A percentile compares a stretch with the other conserved stretches of the same genome.
phyloP scores from a whole-genome alignment of 2,329 filamentous ascomycete species.

The Phialophora tarda region DNA sequence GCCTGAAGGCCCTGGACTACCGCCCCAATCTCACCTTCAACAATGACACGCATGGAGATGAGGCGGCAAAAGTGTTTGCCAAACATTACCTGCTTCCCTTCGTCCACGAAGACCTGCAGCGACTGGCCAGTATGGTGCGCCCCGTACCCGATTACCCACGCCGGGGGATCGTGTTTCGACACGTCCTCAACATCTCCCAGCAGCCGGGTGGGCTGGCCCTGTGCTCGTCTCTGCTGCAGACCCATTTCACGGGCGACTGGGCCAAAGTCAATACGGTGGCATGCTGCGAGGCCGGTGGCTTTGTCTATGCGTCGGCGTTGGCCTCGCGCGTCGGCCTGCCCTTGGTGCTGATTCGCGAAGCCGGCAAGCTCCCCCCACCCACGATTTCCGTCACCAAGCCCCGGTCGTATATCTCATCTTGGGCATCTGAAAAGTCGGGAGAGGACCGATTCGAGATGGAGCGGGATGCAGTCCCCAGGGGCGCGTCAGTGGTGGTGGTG shows the following conservation, averaged over 20 bases:
- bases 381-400: constrained; percentile 56
- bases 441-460: constrained; percentile 59
- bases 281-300: constrained; percentile 64
- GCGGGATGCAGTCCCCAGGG: constrained; percentile 48
- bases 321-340: constrained; percentile 50
- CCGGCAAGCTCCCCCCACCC: constrained; percentile 65
- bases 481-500: constrained; percentile 59
- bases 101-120: constrained; percentile 54
- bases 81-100: constrained; percentile 53
- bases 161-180: constrained; percentile 60
- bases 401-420: constrained; percentile 62
- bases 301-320: constrained; percentile 61
- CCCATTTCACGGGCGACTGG: constrained; percentile 57
- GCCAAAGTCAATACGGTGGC: constrained; percentile 52
- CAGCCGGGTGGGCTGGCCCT: constrained; percentile 57
- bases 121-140: constrained; percentile 59
- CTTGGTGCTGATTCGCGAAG: constrained; percentile 60
- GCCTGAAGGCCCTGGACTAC: constrained; percentile 42
- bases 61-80: constrained; percentile 52
- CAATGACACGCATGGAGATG: constrained; percentile 56
- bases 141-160: constrained; percentile 58
- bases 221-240: constrained; percentile 58
- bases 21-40: constrained; percentile 57
- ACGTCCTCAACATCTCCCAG: constrained; percentile 63
- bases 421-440: constrained; percentile 32